Base-by-base conservation (phyloP, 2,329 filamentous ascomycete species). In the Cryphonectria carpinicola region DNA sequence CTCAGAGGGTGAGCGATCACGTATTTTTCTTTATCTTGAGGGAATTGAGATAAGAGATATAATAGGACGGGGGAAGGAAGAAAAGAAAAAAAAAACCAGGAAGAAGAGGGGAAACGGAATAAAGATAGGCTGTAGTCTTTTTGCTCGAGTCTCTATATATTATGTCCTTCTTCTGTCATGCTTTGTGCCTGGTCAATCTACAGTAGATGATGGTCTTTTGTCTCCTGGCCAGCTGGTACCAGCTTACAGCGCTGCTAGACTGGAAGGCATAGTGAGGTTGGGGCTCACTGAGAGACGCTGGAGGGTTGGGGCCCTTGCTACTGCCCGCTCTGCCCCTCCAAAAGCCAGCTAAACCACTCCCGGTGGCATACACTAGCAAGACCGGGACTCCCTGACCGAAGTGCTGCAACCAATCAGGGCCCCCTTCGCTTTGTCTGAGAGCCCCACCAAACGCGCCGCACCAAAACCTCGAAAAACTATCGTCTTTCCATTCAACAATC, bases 371-470 rank as follows among this genome's bases (percentile, higher is more conserved):
- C 39, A 64, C 22, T 46, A 22, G 37, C 37, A 39, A 39, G 8
- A 39, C 37, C 37, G n/a, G 61, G 41, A n/a, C 32, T 37, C 13
- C n/a, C 39, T 28, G n/a, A 28, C 35, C 61, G 13, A 19, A 62
- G 28, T 7, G 58, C 49, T 41, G 28, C 46, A 66, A 28, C 64
- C 64, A 66, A 66, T 66, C 64, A 65, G 37, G 25, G 3, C 49
- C 64, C 17, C 17, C 35, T 7, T 32, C 49, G 11, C 41, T 65
- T 49, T 65, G 46, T 39, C 32, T n/a, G 19, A 3, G 28, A 32
- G 46, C 64, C 65, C 65, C 65, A 67, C 65, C 46, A 66, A 54
- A 54, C 41, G 46, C 66, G 66, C 66, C 62, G 62, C 62, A 65
- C 62, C 62, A 65, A 65, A 65, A 65, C 62, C 62, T 65, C 62